Evolutionary conservation across 208 protist genomes (phyloP), one percentile per base, ranked within the genome.

Genomic region (Dictyostelium gargantuum): DNA sequence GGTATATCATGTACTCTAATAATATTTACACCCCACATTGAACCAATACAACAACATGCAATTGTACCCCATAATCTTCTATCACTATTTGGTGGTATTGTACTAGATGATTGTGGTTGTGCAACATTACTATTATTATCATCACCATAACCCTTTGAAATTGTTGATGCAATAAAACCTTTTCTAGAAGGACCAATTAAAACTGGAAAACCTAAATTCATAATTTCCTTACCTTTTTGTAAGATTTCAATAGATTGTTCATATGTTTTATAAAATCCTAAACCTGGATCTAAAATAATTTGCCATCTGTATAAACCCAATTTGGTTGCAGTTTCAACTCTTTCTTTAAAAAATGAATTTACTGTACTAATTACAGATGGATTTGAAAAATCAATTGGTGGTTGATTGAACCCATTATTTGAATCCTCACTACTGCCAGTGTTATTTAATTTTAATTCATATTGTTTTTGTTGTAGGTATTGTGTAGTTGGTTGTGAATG

Each of bases 271-370:
- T 93, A 80, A 54, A 95, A 95, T 32, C 94, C 94, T 23, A 96
- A 79, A 56, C 94, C 94, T 48, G 94, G 93, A 66, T 96, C 94
- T 1, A 96, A 46, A 3, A 96, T 95, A 32, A 96, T 94, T 79
- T 96, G 93, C 94, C 94, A 96, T 26, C 80, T 29, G 23, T 81
- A 89, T 23, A 95, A 61, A 19, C 94, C 94, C 0, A 74, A 58
- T n/a, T 79, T 82, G 15, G 73, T 66, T 23, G 86, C 81, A 11
- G 44, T 73, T 23, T 93, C 58, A 13, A 93, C 54, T 35, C 94
- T 77, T 50, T 93, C 80, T 32, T 61, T 93, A 38, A 95, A 84
- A 32, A 75, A 80, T 19, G 8, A 13, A 26, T 82, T 70, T 2
- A 85, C n/a, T 3, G 63, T 48, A 23, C 54, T 23, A 3, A 85